A percentile compares a stretch with the other conserved stretches of the same genome.
Conservation (phyloP, 106 monocot genomes). For the Dendrobium huoshanense region DNA sequence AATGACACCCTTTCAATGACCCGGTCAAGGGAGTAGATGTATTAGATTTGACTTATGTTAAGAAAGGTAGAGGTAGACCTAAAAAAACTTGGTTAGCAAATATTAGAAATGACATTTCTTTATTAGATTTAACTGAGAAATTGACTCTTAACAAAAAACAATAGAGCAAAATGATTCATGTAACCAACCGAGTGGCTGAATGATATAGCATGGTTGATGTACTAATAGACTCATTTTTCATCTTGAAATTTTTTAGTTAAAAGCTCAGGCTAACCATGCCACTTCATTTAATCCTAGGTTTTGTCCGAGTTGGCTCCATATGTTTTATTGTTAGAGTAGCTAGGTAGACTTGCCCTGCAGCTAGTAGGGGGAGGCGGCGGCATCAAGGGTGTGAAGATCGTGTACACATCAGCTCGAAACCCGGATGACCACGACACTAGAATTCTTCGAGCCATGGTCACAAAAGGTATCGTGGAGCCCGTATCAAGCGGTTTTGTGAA, state of each 20-base stretch:
- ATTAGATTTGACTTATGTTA: too few species aligned
- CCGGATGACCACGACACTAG: conserved; percentile 80
- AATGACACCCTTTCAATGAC: too few species aligned
- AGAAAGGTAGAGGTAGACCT: too few species aligned
- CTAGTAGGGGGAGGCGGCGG: conserved; percentile 69
- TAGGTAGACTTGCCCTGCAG: conserved; percentile 73
- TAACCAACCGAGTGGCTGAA: too few species aligned
- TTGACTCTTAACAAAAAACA: too few species aligned
- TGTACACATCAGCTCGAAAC: conserved; percentile 61
- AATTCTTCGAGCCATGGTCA: conserved; percentile 75
- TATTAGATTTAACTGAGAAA: too few species aligned
- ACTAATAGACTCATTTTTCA: background rate
- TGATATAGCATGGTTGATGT: background rate
- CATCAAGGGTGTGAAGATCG: conserved; percentile 62
- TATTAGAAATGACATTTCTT: too few species aligned
- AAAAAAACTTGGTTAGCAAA: too few species aligned
- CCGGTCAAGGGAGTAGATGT: too few species aligned
- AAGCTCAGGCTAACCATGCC: background rate
- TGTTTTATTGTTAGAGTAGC: conserved; percentile 74
- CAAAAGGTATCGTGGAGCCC: conserved; percentile 82
- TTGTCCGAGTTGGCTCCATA: conserved; percentile 77
- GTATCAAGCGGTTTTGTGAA: conserved; percentile 65
- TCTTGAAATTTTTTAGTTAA: background rate
- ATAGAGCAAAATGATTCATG: too few species aligned
- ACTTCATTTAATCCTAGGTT: conserved; percentile 29